phyloP scores from a whole-genome alignment of 2,329 filamentous ascomycete genomes.

The Teratosphaeriaceae sp. region DNA sequence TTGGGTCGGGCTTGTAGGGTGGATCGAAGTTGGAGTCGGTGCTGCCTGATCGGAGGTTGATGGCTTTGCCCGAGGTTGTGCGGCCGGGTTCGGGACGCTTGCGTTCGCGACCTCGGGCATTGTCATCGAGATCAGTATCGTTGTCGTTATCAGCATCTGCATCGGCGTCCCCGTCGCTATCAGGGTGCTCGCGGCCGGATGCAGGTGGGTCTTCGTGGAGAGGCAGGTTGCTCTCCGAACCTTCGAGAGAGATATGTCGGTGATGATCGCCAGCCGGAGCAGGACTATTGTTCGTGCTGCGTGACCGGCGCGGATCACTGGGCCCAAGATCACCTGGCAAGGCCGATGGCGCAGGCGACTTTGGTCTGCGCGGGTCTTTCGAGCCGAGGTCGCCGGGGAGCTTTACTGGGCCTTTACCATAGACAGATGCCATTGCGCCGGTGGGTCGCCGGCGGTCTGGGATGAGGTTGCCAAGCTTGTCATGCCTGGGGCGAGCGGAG shows the following conservation, averaged over 20 bases:
- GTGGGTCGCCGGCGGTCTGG: conserved; percentile 17
- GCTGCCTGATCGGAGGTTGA: conserved; percentile 24
- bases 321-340: conserved; percentile 28
- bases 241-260: conserved; percentile 9
- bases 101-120: conserved; percentile 24
- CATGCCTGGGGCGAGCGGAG: conserved; percentile 20
- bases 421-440: conserved; percentile 26
- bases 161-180: conserved; percentile 26
- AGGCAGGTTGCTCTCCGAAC: conserved; percentile 17
- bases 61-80: conserved; percentile 27
- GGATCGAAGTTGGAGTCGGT: conserved; percentile 24
- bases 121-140: conserved; percentile 26
- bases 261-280: conserved; percentile 15
- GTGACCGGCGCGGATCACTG: conserved; percentile 22
- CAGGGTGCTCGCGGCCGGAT: conserved; percentile 11
- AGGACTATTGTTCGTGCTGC: conserved; percentile 22
- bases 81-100: conserved; percentile 28
- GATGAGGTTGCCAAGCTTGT: conserved; percentile 25
- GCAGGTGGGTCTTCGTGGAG: conserved; percentile 18
- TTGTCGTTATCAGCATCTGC: conserved; percentile 28
- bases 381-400: conserved; percentile 32
- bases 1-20: conserved; percentile 26
- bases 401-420: conserved; percentile 20
- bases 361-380: conserved; percentile 28
- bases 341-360: conserved; percentile 22